Percentiles rank a stretch among this genome's conserved stretches.
phyloP scores from a whole-genome alignment of 495 filamentous ascomycete species.

The Lasiosphaeriaceae sp. region DNA sequence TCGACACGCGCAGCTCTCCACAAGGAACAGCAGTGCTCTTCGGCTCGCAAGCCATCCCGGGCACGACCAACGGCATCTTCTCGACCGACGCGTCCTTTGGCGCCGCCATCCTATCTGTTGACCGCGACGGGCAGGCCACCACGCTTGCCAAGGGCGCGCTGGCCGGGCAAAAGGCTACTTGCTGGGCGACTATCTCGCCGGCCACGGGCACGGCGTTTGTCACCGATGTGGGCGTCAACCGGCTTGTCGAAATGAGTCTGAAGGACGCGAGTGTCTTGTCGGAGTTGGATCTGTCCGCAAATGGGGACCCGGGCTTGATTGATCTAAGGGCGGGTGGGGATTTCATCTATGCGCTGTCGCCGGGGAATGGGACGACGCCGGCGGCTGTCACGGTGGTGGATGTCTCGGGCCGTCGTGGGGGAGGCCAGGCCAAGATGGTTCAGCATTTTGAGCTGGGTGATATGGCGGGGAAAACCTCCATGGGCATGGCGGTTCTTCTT shows the following conservation, averaged over 20 bases:
- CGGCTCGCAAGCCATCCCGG: slow-evolving; percentile 44
- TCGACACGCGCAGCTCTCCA: slow-evolving; percentile 32
- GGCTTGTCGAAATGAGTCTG: slow-evolving; percentile 50
- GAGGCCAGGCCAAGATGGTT: slow-evolving; percentile 22
- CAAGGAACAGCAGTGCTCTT: slow-evolving; percentile 53
- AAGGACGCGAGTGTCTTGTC: slow-evolving; percentile 39
- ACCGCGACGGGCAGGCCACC: no score
- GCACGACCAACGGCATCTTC: slow-evolving; percentile 38
- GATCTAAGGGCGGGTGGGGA: slow-evolving; percentile 47
- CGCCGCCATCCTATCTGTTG: slow-evolving; percentile 32
- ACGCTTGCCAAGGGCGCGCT: slow-evolving; percentile 25
- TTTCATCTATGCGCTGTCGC: slow-evolving; percentile 54
- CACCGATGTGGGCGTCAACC: slow-evolving; percentile 47
- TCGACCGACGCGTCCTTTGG: slow-evolving; percentile 55
- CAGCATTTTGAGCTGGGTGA: slow-evolving; percentile 37
- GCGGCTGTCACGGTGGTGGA: slow-evolving; percentile 46
- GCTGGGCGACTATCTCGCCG: slow-evolving; percentile 47
- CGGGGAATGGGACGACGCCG: slow-evolving; percentile 44
- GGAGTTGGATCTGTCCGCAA: slow-evolving; percentile 34
- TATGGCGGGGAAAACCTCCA: slow-evolving; percentile 8
- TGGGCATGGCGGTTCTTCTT: slow-evolving; percentile 4
- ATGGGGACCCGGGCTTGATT: slow-evolving; percentile 49
- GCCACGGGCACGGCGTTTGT: slow-evolving; percentile 48
- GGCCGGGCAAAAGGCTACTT: slow-evolving; percentile 48
- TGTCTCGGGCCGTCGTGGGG: not conserved